Base-by-base conservation (phyloP, 164 flowering plant species). In the Protea cynaroides region DNA sequence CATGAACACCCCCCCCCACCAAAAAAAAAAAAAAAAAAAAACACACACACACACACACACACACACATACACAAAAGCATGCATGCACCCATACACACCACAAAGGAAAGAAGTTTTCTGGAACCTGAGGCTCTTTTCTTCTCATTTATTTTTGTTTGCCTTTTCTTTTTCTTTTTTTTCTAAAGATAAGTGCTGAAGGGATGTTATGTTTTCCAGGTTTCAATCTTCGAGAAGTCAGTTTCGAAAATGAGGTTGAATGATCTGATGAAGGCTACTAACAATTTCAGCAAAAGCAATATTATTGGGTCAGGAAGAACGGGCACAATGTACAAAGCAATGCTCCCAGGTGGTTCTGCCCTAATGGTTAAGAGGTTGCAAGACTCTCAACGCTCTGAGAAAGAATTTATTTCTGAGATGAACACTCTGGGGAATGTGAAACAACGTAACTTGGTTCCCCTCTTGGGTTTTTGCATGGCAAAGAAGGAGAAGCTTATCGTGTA, bases 401-500 rank as follows among this genome's bases (percentile, higher is more conserved):
- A 71, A 40, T 71, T 71, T 51, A 25, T 65, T 58, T 66, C 74
- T 5, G 67, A 71, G 52, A 66, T 71, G 74, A 58, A 19, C 37
- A 71, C 74, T 7, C 47, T 71, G 18, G 70, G 70, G 34, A 62
- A 56, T 18, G 66, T 63, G n/a, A 71, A 50, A 25, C 69, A 68
- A 11, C 58, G 43, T 38, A 68, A 73, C 57, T 68, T 73, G 72
- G 76, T 65, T 61, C 63, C 70, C 6, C 64, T 69, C 9, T 13
- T 79, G 70, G 82, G 82, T 0, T 74, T 74, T 51, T 79, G 80
- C 56, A 23, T 79, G 51, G 75, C 67, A 11, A 67, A 62, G 58
- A 72, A 63, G 61, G 82, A 76, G 51, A 74, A 74, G 62, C 62
- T 79, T 69, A 43, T 79, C 74, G 72, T 79, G 10, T 79, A 76